These are phyloP conservation scores for Aureobasidium mangrovei DNA, from an alignment of 2,329 filamentous ascomycete species.

Conservation along the genomic window DNA sequence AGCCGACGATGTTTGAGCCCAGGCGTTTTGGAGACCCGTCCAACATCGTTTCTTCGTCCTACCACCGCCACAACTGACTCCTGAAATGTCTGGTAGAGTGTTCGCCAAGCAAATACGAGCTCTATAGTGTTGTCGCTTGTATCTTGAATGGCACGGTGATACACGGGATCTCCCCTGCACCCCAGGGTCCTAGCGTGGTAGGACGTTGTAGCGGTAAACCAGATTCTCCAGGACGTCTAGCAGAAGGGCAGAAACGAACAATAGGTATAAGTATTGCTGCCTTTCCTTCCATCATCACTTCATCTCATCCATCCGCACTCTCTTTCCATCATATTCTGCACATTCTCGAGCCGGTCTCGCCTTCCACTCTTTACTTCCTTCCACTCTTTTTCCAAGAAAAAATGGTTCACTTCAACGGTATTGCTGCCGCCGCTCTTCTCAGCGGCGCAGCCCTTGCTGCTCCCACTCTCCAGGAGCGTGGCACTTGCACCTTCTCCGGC, in stretches of 20 bases:
- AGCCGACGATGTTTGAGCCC: no score
- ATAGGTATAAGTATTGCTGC: neutral
- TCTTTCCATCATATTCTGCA: neutral
- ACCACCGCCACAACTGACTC: neutral
- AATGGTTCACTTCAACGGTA: slow-evolving; percentile 14
- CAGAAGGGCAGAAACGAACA: neutral
- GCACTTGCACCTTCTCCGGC: slow-evolving; percentile 16
- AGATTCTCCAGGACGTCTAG: neutral
- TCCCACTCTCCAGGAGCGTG: slow-evolving; percentile 6
- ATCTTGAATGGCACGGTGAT: neutral
- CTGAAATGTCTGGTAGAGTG: neutral
- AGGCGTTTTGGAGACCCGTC: neutral
- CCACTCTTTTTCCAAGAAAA: slow-evolving; percentile 1
- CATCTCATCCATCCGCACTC: neutral
- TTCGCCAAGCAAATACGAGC: neutral
- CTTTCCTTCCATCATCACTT: neutral
- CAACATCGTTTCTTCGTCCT: neutral
- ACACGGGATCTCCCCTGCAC: neutral
- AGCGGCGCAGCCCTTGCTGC: slow-evolving; percentile 14
- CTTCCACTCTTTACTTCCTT: slow-evolving; percentile 3
- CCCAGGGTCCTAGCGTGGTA: neutral
- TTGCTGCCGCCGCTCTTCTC: slow-evolving; percentile 7
- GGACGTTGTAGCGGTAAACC: neutral
- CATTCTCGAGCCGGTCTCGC: slow-evolving; percentile 9
- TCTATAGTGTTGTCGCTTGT: neutral